Evolutionary conservation across 352 stramenopile species (phyloP).

Genomic region (Globisporangium megalacanthum): DNA sequence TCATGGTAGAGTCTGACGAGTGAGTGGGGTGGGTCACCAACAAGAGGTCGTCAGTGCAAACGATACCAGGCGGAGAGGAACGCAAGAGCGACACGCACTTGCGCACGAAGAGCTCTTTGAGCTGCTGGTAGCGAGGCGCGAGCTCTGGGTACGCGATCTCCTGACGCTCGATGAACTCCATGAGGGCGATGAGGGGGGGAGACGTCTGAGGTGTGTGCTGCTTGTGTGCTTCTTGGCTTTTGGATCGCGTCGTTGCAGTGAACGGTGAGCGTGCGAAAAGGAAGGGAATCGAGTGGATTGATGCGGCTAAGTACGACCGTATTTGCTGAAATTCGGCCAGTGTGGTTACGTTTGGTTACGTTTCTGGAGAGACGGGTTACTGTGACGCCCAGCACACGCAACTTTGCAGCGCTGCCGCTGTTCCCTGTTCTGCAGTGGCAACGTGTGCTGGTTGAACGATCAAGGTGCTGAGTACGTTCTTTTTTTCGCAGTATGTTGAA

Average conservation of each 20-base stretch:
- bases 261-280: not conserved
- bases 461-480: too few species aligned
- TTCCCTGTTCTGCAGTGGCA: too few species aligned
- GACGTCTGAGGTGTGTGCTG: not conserved
- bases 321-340: too few species aligned
- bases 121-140: conserved; percentile 85
- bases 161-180: conserved; percentile 88
- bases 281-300: not conserved
- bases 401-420: too few species aligned
- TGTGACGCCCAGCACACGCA: too few species aligned
- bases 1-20: conserved; percentile 97
- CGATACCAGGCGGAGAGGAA: too few species aligned
- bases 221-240: conserved; percentile 1
- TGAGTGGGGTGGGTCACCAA: not conserved
- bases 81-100: conserved; percentile 49
- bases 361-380: too few species aligned
- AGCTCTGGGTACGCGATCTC: conserved; percentile 89
- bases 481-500: too few species aligned
- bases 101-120: conserved; percentile 87
- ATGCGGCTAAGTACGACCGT: too few species aligned
- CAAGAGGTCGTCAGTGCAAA: not conserved
- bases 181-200: conserved; percentile 14
- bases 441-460: too few species aligned
- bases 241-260: not conserved
- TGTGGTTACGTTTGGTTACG: too few species aligned